phyloP scores from a whole-genome alignment of 306 rosid genomes.

The Styphnolobium japonicum region DNA sequence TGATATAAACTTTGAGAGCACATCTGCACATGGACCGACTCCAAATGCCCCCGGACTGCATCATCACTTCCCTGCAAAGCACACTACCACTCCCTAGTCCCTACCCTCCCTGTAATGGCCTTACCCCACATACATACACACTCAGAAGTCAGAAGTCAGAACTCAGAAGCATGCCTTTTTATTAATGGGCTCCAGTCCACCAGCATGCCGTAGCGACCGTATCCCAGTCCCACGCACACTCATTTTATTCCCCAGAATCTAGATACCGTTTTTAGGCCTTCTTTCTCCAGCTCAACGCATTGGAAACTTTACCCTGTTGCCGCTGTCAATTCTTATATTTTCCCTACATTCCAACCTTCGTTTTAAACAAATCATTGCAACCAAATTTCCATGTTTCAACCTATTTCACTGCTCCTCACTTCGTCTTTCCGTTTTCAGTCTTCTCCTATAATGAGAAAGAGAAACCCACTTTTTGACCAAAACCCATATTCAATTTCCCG shows the following conservation, averaged over 20 bases:
- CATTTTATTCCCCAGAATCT: background rate
- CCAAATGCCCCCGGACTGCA: background rate
- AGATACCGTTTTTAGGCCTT: conserved; percentile 5
- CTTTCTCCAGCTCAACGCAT: background rate
- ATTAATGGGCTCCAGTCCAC: conserved; percentile 21
- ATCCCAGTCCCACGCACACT: background rate
- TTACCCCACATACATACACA: background rate
- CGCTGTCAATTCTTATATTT: background rate
- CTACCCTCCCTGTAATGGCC: background rate
- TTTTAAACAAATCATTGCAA: background rate
- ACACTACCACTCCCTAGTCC: background rate
- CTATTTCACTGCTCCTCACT: conserved; percentile 24
- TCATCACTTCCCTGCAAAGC: background rate
- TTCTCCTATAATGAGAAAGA: conserved; percentile 13
- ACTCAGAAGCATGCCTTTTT: conserved; percentile 1
- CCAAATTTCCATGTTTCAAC: conserved; percentile 13
- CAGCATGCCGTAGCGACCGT: no score
- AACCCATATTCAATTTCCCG: background rate
- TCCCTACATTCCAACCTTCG: background rate
- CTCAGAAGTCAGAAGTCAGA: no score
- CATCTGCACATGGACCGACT: background rate
- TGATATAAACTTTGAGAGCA: background rate
- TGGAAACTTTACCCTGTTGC: background rate
- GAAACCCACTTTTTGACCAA: conserved; percentile 2
- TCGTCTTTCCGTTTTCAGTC: no score